phyloP scores from a whole-genome alignment of 345 rosid species.

The Triadica sebifera region DNA sequence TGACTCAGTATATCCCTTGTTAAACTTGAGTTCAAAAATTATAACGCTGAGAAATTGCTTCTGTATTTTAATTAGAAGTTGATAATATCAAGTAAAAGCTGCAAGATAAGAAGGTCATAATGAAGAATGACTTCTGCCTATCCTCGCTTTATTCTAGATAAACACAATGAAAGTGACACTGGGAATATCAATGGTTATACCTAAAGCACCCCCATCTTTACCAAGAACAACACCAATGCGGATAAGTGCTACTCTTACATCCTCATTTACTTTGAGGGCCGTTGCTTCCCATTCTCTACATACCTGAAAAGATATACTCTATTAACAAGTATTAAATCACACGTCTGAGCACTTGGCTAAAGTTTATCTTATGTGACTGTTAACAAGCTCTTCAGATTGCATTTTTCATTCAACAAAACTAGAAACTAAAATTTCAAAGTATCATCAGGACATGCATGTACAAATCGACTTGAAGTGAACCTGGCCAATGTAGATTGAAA shows the following conservation, averaged over 20 bases:
- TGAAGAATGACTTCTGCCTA: not conserved
- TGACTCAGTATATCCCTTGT: not conserved
- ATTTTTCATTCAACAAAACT: not conserved
- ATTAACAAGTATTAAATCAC: constrained; percentile 5
- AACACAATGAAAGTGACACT: not conserved
- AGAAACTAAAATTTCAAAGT: not conserved
- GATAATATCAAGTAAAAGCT: not conserved
- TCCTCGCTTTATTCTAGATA: not conserved
- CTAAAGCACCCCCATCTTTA: constrained; percentile 96
- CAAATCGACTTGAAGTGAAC: not conserved
- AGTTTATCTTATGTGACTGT: not conserved
- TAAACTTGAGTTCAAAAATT: not conserved
- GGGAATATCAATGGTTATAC: constrained; percentile 30
- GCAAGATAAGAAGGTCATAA: not conserved
- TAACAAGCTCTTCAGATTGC: not conserved
- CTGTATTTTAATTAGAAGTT: not conserved
- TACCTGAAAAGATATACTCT: constrained; percentile 45
- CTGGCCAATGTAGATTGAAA: not conserved
- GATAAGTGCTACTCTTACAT: constrained; percentile 76
- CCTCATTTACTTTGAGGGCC: constrained; percentile 63
- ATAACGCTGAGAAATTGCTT: not conserved
- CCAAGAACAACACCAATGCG: constrained; percentile 97
- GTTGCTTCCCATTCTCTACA: constrained; percentile 95
- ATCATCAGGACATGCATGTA: not conserved
- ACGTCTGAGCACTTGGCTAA: not conserved